Conservation (phyloP, 2,329 filamentous ascomycete genomes). For the Ophiostoma angusticollis region DNA sequence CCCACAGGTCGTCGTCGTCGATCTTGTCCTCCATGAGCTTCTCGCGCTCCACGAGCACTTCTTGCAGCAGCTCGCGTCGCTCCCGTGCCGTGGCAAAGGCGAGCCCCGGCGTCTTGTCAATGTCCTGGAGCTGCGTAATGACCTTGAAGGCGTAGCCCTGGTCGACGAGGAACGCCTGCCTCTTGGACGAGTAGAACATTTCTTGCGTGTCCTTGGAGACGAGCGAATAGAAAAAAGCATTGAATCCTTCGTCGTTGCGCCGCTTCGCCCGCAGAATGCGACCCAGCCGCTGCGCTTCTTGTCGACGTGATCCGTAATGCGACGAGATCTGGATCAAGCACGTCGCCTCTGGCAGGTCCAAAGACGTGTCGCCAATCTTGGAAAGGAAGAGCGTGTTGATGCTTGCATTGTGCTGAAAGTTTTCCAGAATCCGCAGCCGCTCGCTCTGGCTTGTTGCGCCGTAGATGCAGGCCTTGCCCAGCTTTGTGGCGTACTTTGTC, state of each 20-base stretch:
- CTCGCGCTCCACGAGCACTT: constrained; percentile 71
- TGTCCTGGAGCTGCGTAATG: constrained; percentile 86
- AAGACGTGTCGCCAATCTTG: constrained; percentile 96
- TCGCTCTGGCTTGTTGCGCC: constrained; percentile 78
- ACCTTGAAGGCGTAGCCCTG: constrained; percentile 99
- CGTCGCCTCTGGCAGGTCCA: constrained; percentile 91
- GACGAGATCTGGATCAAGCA: constrained; percentile 96
- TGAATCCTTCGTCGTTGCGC: constrained; percentile 94
- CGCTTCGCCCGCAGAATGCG: constrained; percentile 91
- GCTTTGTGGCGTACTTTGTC: constrained; percentile 68
- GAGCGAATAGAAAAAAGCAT: constrained; percentile 96
- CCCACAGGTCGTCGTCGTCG: constrained; percentile 26
- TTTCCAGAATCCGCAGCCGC: constrained; percentile 75
- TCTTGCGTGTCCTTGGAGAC: constrained; percentile 96
- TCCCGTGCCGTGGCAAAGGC: constrained; percentile 69
- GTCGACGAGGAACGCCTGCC: constrained; percentile 93
- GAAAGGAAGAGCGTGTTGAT: constrained; percentile 92
- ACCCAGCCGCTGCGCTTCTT: constrained; percentile 87
- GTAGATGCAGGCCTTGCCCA: constrained; percentile 82
- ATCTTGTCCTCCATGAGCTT: constrained; percentile 19
- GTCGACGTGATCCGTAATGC: constrained; percentile 90
- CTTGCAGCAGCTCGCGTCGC: constrained; percentile 72
- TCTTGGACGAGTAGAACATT: constrained; percentile 95
- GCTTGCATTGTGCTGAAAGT: constrained; percentile 84
- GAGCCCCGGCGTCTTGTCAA: constrained; percentile 70